phyloP scores from a whole-genome alignment of 768 basidiomycete genomes.

The Strobilomyces dryophilus region DNA sequence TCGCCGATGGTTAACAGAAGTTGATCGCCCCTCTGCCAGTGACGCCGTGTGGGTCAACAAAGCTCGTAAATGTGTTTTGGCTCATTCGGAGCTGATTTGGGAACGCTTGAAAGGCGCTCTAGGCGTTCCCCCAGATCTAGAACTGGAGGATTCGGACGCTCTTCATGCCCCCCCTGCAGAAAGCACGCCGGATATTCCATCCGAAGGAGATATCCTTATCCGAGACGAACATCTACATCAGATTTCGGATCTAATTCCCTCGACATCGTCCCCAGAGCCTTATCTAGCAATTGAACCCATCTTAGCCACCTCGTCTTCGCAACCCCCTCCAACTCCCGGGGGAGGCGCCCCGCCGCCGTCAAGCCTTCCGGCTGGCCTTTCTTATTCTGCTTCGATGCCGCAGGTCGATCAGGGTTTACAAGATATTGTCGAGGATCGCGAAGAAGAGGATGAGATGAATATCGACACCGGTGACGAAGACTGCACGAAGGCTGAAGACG shows the following conservation, averaged over 20 bases:
- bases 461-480: slow-evolving; percentile 12
- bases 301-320: slow-evolving; percentile 34
- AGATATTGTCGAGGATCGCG: slow-evolving; percentile 46
- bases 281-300: slow-evolving; percentile 49
- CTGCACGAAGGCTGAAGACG: slow-evolving; percentile 14
- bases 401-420: slow-evolving; percentile 39
- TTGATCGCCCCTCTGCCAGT: slow-evolving; percentile 57
- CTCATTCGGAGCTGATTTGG: slow-evolving; percentile 85
- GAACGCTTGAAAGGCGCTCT: slow-evolving; percentile 85
- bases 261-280: slow-evolving; percentile 13
- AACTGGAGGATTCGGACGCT: slow-evolving; percentile 45
- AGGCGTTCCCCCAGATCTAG: slow-evolving; percentile 82
- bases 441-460: slow-evolving; percentile 46
- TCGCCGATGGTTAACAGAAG: slow-evolving; percentile 58
- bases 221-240: not conserved
- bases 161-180: not conserved
- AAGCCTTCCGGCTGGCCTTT: slow-evolving; percentile 33
- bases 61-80: slow-evolving; percentile 69
- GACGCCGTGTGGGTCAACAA: slow-evolving; percentile 73
- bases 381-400: slow-evolving; percentile 22
- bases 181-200: not conserved
- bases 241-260: slow-evolving; percentile 1
- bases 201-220: not conserved
- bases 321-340: slow-evolving; percentile 15
- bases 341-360: slow-evolving; percentile 35